Evolutionary conservation across 2,329 filamentous ascomycete species (phyloP).

Genomic region (Lachnellula suecica): DNA sequence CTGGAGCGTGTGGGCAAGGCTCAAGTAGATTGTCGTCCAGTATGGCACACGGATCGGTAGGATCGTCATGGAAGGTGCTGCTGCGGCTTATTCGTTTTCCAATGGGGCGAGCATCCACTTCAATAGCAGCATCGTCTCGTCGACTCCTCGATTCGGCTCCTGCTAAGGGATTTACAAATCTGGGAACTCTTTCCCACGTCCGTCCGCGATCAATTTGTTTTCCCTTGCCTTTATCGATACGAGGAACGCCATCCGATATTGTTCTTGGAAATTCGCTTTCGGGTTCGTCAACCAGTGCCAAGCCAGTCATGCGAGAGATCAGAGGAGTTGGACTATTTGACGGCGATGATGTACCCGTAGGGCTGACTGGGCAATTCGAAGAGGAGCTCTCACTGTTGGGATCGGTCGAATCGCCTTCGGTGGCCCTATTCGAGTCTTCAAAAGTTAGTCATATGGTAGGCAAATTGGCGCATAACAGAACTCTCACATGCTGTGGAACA

Average conservation of each 20-base stretch:
- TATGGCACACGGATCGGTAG: constrained; percentile 24
- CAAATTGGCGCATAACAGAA: too few relatives aligned
- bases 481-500: too few relatives aligned
- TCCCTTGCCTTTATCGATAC: constrained; percentile 13
- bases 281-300: background rate
- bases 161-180: constrained; percentile 24
- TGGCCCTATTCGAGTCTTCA: too few relatives aligned
- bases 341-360: background rate
- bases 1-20: constrained; percentile 23
- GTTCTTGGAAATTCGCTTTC: background rate
- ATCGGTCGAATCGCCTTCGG: too few relatives aligned
- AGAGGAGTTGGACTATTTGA: background rate
- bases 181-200: constrained; percentile 17
- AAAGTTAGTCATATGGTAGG: too few relatives aligned
- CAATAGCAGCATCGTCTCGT: constrained; percentile 22
- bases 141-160: constrained; percentile 26
- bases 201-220: constrained; percentile 25
- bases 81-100: constrained; percentile 26
- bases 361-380: background rate
- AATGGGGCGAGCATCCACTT: constrained; percentile 25
- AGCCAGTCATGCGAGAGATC: background rate
- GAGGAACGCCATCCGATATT: background rate
- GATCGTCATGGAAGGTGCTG: constrained; percentile 29
- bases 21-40: constrained; percentile 32
- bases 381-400: background rate